Percentiles rank a stretch among this genome's conserved stretches.
Evolutionary conservation across 768 basidiomycete genomes (phyloP).

Genomic region (Kwoniella dendrophila): DNA sequence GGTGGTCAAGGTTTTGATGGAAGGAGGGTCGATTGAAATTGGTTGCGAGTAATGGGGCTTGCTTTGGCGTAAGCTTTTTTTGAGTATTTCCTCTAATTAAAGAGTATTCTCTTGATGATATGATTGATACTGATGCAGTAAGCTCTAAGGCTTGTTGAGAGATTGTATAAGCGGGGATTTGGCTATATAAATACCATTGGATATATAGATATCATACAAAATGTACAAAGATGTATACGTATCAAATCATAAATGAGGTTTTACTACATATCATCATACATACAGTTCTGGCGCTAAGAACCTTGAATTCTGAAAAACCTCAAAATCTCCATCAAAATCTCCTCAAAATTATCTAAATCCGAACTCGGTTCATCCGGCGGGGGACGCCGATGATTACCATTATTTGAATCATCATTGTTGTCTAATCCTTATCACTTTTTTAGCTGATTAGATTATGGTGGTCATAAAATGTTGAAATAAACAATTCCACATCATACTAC

Average conservation of each 20-base stretch:
- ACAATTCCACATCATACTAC: conserved; percentile 5
- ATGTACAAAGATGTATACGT: too few relatives aligned
- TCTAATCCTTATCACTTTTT: conserved; percentile 2
- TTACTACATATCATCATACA: conserved; percentile 1
- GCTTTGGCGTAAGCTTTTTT: conserved; percentile 10
- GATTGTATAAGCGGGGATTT: background rate
- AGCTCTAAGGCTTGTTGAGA: conserved; percentile 1
- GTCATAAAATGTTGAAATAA: too few relatives aligned
- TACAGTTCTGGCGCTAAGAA: background rate
- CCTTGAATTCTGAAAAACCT: background rate
- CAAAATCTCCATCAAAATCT: background rate
- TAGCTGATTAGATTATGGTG: background rate
- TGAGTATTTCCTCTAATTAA: conserved; percentile 17
- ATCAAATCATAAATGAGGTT: conserved; percentile 15
- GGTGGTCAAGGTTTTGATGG: background rate
- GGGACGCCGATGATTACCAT: background rate
- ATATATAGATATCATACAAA: background rate
- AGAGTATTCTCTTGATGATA: conserved; percentile 13
- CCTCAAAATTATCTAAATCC: too few relatives aligned
- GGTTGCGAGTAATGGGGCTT: background rate
- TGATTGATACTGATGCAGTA: background rate
- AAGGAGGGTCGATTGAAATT: background rate
- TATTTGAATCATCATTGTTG: background rate
- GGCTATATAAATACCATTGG: conserved; percentile 22
- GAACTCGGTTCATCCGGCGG: conserved; percentile 9